Percentiles rank a stretch among this genome's conserved stretches.
These are phyloP conservation scores for Cryoendolithus antarcticus DNA, from an alignment of 2,329 filamentous ascomycete species.

Conservation along the genomic window DNA sequence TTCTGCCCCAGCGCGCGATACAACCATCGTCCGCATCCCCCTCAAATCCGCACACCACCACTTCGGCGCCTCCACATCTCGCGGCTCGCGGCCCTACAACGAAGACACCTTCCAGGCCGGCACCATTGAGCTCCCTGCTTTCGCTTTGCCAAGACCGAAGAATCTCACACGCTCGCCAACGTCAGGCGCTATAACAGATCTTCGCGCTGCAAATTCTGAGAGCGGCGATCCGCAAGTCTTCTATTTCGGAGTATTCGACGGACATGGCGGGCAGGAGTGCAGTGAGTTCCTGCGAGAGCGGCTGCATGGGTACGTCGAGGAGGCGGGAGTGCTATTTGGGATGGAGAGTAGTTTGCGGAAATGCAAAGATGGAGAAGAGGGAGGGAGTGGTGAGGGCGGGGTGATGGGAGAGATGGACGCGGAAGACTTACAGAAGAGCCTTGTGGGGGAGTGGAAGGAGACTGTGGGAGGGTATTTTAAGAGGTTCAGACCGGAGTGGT, in stretches of 20 bases:
- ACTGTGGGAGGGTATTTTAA: slow-evolving; percentile 90
- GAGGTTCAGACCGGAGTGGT: slow-evolving; percentile 74
- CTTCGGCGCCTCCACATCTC: slow-evolving; percentile 67
- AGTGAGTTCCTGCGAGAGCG: slow-evolving; percentile 74
- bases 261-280: slow-evolving; percentile 83
- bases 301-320: slow-evolving; percentile 80
- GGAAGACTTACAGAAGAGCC: slow-evolving; percentile 53
- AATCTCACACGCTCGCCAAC: slow-evolving; percentile 35
- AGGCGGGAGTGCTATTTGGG: slow-evolving; percentile 63
- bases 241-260: slow-evolving; percentile 94
- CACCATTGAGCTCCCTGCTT: slow-evolving; percentile 84
- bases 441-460: slow-evolving; percentile 67
- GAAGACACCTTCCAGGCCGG: slow-evolving; percentile 92
- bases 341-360: slow-evolving; percentile 59
- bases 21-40: slow-evolving; percentile 90
- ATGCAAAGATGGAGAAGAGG: slow-evolving; percentile 14
- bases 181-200: slow-evolving; percentile 4
- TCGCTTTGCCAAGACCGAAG: slow-evolving; percentile 70
- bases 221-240: slow-evolving; percentile 91
- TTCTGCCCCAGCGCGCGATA: slow-evolving; percentile 43
- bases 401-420: slow-evolving; percentile 45
- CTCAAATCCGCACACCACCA: slow-evolving; percentile 91
- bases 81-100: slow-evolving; percentile 78
- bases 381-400: slow-evolving; percentile 30
- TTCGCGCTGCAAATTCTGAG: slow-evolving; percentile 53